Percentiles rank a stretch among this genome's conserved stretches.
Evolutionary conservation across 768 basidiomycete species (phyloP).

Genomic region (Obba rivulosa): DNA sequence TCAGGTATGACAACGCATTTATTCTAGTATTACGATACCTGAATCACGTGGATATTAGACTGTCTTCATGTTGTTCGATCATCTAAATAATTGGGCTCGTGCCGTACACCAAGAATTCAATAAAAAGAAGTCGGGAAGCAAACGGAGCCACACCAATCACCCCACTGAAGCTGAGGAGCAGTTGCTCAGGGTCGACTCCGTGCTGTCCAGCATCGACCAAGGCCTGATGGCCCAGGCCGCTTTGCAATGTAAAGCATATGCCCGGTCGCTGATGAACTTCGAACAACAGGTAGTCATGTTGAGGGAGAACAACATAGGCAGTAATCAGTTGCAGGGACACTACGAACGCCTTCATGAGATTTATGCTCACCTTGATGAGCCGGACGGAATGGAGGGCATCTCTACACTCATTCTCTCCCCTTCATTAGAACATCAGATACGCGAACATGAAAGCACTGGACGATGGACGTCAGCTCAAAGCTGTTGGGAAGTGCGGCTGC

Average conservation of each 20-base stretch:
- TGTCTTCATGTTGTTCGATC: slow-evolving; percentile 92
- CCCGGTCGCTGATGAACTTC: slow-evolving; percentile 91
- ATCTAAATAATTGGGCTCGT: slow-evolving; percentile 87
- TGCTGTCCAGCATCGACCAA: slow-evolving; percentile 78
- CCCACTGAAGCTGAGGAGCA: slow-evolving; percentile 45
- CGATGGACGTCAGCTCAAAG: slow-evolving; percentile 98
- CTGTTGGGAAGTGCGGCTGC: slow-evolving; percentile 95
- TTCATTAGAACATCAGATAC: slow-evolving; percentile 91
- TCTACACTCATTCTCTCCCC: slow-evolving; percentile 86
- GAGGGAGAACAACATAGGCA: slow-evolving; percentile 22
- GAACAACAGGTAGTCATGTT: slow-evolving; percentile 73
- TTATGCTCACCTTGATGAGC: slow-evolving; percentile 93
- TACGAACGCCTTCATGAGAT: slow-evolving; percentile 95
- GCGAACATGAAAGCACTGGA: slow-evolving; percentile 95
- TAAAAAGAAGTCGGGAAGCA: slow-evolving; percentile 44
- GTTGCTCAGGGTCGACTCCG: slow-evolving; percentile 69
- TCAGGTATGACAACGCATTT: slow-evolving; percentile 51
- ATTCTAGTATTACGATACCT: background rate
- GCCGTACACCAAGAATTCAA: slow-evolving; percentile 60
- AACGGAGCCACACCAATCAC: slow-evolving; percentile 19
- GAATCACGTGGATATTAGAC: slow-evolving; percentile 43
- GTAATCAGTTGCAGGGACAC: slow-evolving; percentile 54
- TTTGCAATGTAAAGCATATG: slow-evolving; percentile 90
- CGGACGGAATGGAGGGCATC: slow-evolving; percentile 98
- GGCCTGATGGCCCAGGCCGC: slow-evolving; percentile 92